Conservation (phyloP, 208 protist species). For the Porcisia hertigi region DNA sequence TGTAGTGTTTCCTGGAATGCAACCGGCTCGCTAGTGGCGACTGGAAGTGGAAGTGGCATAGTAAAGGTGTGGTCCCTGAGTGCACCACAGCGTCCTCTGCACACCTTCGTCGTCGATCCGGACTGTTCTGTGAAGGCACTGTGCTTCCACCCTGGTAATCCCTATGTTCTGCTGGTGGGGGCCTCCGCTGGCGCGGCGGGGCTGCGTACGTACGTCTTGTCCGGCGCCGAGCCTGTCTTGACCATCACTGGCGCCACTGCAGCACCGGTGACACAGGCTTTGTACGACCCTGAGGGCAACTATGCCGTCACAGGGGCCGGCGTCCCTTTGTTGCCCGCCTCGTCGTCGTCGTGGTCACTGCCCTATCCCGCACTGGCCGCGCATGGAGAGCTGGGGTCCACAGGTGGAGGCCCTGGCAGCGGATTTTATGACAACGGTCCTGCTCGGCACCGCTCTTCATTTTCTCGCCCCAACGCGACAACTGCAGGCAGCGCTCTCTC, state of each 20-base stretch:
- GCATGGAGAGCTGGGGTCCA: not conserved
- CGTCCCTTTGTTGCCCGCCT: not conserved
- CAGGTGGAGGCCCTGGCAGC: not conserved
- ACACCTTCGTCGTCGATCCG: constrained; percentile 34
- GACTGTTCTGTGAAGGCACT: constrained; percentile 62
- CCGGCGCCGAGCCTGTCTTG: constrained; percentile 33
- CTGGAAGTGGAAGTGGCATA: constrained; percentile 53
- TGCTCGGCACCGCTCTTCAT: constrained; percentile 20
- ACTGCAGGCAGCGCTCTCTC: constrained; percentile 3
- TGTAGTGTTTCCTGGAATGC: constrained; percentile 71
- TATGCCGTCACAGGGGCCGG: constrained; percentile 68
- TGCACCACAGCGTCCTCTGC: constrained; percentile 38
- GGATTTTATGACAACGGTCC: constrained; percentile 9
- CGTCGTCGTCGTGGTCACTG: not conserved
- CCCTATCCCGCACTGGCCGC: not conserved
- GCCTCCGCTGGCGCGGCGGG: constrained; percentile 37
- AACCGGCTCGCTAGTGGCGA: constrained; percentile 64
- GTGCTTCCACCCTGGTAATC: constrained; percentile 66
- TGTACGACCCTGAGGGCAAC: constrained; percentile 76
- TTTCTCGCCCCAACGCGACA: constrained; percentile 2
- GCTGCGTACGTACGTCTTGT: constrained; percentile 67
- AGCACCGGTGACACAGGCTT: constrained; percentile 59
- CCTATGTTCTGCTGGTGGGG: constrained; percentile 67
- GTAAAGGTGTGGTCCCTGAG: constrained; percentile 72
- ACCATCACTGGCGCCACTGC: constrained; percentile 38